Evolutionary conservation across 495 filamentous ascomycete species (phyloP).

Genomic region (Penicillium bovifimosum): DNA sequence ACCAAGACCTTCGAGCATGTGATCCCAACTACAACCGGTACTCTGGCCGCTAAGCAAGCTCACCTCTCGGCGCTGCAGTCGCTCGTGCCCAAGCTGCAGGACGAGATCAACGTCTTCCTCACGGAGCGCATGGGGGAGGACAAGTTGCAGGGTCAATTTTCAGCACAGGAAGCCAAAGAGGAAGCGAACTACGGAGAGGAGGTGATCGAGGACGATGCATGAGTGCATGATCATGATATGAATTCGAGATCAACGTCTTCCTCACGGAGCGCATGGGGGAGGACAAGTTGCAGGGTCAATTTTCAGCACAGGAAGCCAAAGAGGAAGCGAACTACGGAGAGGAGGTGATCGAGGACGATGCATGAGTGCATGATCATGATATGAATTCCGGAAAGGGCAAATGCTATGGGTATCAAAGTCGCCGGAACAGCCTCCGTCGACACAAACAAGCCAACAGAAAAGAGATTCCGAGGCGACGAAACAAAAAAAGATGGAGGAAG

Average conservation of each 20-base stretch:
- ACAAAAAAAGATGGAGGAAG: constrained; percentile 8
- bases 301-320: constrained; percentile 52
- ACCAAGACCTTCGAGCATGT: constrained; percentile 40
- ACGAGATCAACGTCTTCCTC: constrained; percentile 72
- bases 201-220: constrained; percentile 52
- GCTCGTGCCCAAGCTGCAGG: constrained; percentile 57
- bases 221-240: constrained; percentile 12
- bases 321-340: constrained; percentile 88
- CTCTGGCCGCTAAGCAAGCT: constrained; percentile 49
- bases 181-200: constrained; percentile 89
- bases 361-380: constrained; percentile 22
- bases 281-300: constrained; percentile 57
- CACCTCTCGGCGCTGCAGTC: constrained; percentile 66
- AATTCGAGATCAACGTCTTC: constrained; percentile 76
- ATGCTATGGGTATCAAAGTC: constrained; percentile 41
- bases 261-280: constrained; percentile 86
- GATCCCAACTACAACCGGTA: constrained; percentile 31
- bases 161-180: constrained; percentile 58
- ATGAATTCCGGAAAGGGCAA: constrained; percentile 1
- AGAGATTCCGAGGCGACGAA: constrained; percentile 13
- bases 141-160: constrained; percentile 49
- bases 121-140: constrained; percentile 89
- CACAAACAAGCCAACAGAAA: constrained; percentile 5
- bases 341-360: constrained; percentile 58
- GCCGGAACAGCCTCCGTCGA: constrained; percentile 16